Conservation (phyloP, 192 early-diverging fungal genomes). For the Diversispora eburnea region DNA sequence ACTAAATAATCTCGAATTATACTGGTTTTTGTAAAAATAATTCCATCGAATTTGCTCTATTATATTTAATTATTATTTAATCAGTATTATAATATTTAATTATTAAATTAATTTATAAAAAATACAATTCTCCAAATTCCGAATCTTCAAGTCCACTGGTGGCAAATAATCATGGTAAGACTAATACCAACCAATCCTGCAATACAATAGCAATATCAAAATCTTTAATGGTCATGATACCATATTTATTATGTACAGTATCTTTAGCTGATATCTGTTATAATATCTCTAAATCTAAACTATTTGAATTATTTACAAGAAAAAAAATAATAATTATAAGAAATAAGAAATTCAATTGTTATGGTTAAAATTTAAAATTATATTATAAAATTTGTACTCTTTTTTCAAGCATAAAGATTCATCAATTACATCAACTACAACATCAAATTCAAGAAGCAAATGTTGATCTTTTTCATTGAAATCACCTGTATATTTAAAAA, state of each 20-base stretch:
- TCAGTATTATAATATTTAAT: neutral
- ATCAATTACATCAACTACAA: slow-evolving; percentile 84
- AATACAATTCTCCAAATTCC: slow-evolving; percentile 36
- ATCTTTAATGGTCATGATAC: slow-evolving; percentile 74
- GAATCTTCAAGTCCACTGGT: slow-evolving; percentile 81
- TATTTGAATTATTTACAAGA: slow-evolving; percentile 23
- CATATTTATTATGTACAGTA: slow-evolving; percentile 44
- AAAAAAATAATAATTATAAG: neutral
- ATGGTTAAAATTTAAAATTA: no score
- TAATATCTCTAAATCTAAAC: slow-evolving; percentile 79
- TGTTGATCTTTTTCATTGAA: slow-evolving; percentile 92
- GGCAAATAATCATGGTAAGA: slow-evolving; percentile 83
- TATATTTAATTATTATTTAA: no score
- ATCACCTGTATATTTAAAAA: slow-evolving; percentile 49
- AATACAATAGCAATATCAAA: slow-evolving; percentile 97
- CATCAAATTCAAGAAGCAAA: slow-evolving; percentile 84
- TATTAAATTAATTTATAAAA: neutral
- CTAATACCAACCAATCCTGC: slow-evolving; percentile 96
- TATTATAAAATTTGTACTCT: no score
- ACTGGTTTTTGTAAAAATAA: slow-evolving; percentile 97
- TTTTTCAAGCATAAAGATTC: slow-evolving; percentile 77
- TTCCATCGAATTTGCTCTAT: slow-evolving; percentile 86
- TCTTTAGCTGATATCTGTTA: slow-evolving; percentile 80
- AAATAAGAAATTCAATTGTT: slow-evolving; percentile 36
- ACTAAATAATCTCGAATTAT: slow-evolving; percentile 95